Conservation (phyloP, 306 rosid species). For the Pueraria montana region DNA sequence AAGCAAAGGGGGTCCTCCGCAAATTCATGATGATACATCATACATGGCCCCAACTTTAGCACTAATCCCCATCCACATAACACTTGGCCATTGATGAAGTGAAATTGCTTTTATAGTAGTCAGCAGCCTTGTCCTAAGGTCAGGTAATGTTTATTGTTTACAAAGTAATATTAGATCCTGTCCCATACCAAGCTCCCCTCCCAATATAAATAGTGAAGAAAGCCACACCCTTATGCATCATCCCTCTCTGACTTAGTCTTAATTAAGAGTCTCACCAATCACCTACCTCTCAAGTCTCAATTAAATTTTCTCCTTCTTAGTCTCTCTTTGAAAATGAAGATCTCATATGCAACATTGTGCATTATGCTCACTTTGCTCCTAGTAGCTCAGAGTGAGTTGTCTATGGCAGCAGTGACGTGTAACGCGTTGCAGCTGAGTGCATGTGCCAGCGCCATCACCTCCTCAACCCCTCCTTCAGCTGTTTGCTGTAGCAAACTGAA, state of each 20-base stretch:
- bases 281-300: too few relatives aligned
- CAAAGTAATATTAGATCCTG: not conserved
- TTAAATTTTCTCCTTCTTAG: conserved; percentile 1
- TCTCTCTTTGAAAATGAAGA: conserved; percentile 48
- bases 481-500: conserved; percentile 61
- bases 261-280: not conserved
- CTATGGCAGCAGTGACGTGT: conserved; percentile 54
- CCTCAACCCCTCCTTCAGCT: conserved; percentile 51
- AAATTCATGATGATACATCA: conserved; percentile 25
- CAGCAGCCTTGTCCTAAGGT: conserved; percentile 28
- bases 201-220: conserved; percentile 52
- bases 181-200: conserved; percentile 8
- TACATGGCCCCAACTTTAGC: conserved; percentile 35
- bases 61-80: conserved; percentile 4
- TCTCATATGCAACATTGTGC: conserved; percentile 32
- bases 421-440: conserved; percentile 60
- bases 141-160: not conserved
- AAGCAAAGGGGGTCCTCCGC: conserved; percentile 37
- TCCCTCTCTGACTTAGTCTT: not conserved
- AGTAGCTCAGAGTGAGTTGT: conserved; percentile 26
- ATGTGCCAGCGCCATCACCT: conserved; percentile 56
- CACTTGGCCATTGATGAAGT: not conserved
- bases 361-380: conserved; percentile 39
- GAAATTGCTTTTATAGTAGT: not conserved
- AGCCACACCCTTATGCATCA: not conserved